Percentiles rank a stretch among this genome's conserved stretches.
Evolutionary conservation across 2,329 filamentous ascomycete species (phyloP).

Genomic region (Sphaerulina vaccinii): DNA sequence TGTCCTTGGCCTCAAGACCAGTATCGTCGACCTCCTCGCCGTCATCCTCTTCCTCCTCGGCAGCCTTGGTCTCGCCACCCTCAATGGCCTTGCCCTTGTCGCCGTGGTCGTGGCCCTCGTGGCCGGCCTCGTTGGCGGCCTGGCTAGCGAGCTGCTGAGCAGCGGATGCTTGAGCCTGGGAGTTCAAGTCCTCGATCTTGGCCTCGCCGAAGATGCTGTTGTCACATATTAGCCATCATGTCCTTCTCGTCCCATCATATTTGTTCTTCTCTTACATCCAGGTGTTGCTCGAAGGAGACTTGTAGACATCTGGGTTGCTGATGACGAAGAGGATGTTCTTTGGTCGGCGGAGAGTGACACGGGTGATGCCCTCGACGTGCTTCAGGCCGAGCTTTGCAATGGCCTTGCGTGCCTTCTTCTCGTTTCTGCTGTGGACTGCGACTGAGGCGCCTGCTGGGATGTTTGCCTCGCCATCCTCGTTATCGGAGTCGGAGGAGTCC

Average conservation of each 20-base stretch:
- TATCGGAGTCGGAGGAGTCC: slow-evolving; percentile 65
- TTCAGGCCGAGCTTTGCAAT: slow-evolving; percentile 97
- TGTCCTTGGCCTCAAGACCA: slow-evolving; percentile 97
- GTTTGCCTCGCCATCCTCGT: slow-evolving; percentile 69
- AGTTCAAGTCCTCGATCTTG: slow-evolving; percentile 99
- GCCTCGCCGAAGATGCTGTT: slow-evolving; percentile 96
- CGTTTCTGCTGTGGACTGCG: slow-evolving; percentile 95
- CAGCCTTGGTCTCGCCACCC: slow-evolving; percentile 52
- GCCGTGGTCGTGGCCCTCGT: slow-evolving; percentile 75
- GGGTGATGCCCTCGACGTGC: slow-evolving; percentile 94
- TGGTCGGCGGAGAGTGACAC: slow-evolving; percentile 94
- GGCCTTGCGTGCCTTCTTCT: slow-evolving; percentile 99
- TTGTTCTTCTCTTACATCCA: slow-evolving; percentile 70
- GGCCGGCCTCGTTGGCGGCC: slow-evolving; percentile 64
- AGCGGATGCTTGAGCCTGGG: slow-evolving; percentile 91
- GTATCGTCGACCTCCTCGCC: slow-evolving; percentile 93
- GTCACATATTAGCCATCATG: slow-evolving; percentile 12
- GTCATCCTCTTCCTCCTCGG: slow-evolving; percentile 78
- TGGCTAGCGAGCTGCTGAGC: slow-evolving; percentile 88
- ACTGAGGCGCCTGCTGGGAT: slow-evolving; percentile 83
- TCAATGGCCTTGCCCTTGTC: slow-evolving; percentile 70
- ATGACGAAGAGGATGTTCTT: slow-evolving; percentile 99
- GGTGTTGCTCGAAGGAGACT: slow-evolving; percentile 98
- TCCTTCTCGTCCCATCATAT: slow-evolving; percentile 10
- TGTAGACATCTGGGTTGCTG: slow-evolving; percentile 99